Evolutionary conservation across 148 eudicot genomes (phyloP).

Genomic region (Cornus kousa): DNA sequence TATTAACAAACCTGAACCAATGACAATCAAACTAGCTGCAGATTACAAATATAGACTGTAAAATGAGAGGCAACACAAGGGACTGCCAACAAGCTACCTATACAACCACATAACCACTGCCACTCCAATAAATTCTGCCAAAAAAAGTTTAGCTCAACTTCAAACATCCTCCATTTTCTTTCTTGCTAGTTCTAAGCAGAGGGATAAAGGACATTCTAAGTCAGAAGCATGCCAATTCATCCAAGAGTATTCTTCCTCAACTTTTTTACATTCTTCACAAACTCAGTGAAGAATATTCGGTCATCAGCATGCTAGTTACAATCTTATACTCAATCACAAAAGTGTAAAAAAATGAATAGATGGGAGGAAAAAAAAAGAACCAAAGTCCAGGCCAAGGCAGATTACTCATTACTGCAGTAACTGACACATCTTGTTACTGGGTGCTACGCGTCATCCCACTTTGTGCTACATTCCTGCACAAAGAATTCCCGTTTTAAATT

Average conservation of each 20-base stretch:
- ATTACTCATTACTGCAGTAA: constrained; percentile 29
- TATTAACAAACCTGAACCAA: constrained; percentile 60
- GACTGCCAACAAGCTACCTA: constrained; percentile 50
- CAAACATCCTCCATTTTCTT: constrained; percentile 19
- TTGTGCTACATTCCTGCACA: constrained; percentile 69
- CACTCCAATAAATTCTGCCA: constrained; percentile 37
- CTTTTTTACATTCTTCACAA: neutral
- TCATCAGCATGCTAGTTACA: constrained; percentile 48
- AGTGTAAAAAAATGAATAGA: constrained; percentile 12
- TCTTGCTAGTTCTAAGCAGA: constrained; percentile 28
- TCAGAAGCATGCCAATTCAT: constrained; percentile 52
- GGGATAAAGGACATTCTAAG: constrained; percentile 31
- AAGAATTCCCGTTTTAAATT: neutral
- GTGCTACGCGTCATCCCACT: constrained; percentile 77
- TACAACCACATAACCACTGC: constrained; percentile 56
- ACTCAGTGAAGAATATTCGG: constrained; percentile 16
- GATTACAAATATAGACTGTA: constrained; percentile 43
- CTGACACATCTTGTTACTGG: constrained; percentile 47
- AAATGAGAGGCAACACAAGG: constrained; percentile 1
- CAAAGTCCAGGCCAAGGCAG: constrained; percentile 25
- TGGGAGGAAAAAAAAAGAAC: constrained; percentile 13
- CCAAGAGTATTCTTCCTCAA: constrained; percentile 19
- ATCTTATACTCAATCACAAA: constrained; percentile 41
- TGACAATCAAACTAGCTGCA: constrained; percentile 53
- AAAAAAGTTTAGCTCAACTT: constrained; percentile 52